Base-by-base conservation (phyloP, 805 yeast genomes). In the Wickerhamiella qilinensis region DNA sequence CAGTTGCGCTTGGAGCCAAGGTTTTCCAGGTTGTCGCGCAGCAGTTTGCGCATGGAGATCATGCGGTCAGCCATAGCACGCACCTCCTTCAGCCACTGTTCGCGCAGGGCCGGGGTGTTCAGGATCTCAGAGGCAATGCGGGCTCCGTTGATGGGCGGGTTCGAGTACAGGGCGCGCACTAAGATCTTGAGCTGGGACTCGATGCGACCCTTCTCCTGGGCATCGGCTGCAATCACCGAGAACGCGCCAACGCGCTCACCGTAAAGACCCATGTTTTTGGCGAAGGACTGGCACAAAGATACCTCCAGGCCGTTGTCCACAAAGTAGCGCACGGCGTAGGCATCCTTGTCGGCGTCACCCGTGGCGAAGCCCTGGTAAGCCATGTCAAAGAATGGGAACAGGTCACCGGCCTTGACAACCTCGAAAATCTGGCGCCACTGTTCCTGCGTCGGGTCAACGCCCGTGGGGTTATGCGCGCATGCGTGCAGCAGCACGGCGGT, bases 351-450 rank as follows among this genome's bases (percentile, higher is more conserved):
- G 48, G 84, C 69, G 51, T 79, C 75, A 39, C 97, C 97, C 33
- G 86, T 71, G 21, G 97, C 94, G 57, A 88, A 88, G 4, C 98
- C 98, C 64, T 88, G 97, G 67, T 91, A 88, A 18, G 97, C 97
- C 44, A 85, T 75, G 62, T 88, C 98, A 54, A 91, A 86, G 44
- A 88, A 61, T 4, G 84, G 83, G 51, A 88, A 69, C 60, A 84
- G 93, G 38, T 70, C 62, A 41, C 71, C 67, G 42, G 60, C 55
- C 47, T 72, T 69, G 45, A 83, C 62, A 20, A 74, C 77, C 33
- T 68, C 66, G 34, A 82, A 66, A 38, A 91, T 77, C 52, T 65
- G 50, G 34, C 58, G 58, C 98, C 98, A 88, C 62, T 88, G 80
- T 37, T 70, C 79, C 42, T 66, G 64, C 2, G 80, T 73, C 41